Evolutionary conservation across 1,284 basidiomycete genomes (phyloP), one percentile per base, ranked within the genome.

Genomic region (Marasmius fiardii): DNA sequence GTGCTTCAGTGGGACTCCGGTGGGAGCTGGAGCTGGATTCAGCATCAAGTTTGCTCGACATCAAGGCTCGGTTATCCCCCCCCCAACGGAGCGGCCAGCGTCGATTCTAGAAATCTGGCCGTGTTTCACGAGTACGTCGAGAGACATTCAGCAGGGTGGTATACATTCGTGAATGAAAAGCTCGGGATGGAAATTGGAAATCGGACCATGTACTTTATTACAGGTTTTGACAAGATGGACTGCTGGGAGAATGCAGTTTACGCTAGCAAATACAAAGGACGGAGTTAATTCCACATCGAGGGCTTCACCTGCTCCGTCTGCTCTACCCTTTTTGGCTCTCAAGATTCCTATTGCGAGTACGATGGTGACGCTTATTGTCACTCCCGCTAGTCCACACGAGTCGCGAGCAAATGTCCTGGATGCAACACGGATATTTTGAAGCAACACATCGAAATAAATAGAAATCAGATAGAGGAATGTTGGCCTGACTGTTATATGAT

Each of bases 401-500:
- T 98, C 69, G 96, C 96, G 2, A 97, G 95, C 55, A 98, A 98
- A 71, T 99, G 96, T 71, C 94, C 94, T 0, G 97, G 96, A 3
- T 99, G 96, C 74, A 92, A 88, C 65, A 97, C 91, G 55, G 97
- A 97, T n/a, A 99, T 99, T 62, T 77, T 99, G 64, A 99, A 99
- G 75, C 96, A 99, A 70, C 99, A 98, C 67, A 97, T 99, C 59
- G 96, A 99, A 76, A 98, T 99, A 75, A 99, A 99, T 68, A 84
- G 96, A 60, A 99, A 98, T 74, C 93, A 93, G 80, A 83, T 88
- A 57, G 95, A 99, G 74, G 97, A 99, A 75, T 98, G 97, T 69
- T 99, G 97, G 96, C 96, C 96, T 51, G 96, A 99, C 73, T 99
- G 96, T 73, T 98, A 99, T 73, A 98, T 99, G 95, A 98, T 99